Base-by-base conservation (phyloP, 305 asterid species). In the Fraxinus angustifolia region DNA sequence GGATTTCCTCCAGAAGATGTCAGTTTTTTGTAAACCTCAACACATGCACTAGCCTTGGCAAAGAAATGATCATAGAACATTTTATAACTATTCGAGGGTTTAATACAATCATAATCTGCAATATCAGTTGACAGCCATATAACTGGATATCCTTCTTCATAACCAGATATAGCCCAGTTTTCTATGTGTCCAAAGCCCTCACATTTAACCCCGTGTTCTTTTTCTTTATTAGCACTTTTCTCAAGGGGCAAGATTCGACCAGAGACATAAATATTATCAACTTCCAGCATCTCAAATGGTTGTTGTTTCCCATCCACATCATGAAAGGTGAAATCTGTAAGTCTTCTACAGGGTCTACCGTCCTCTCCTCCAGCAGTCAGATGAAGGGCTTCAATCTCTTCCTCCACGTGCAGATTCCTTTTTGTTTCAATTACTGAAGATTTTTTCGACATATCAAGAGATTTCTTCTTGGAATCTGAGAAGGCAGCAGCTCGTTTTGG, bases 121-220 rank as follows among this genome's bases (percentile, higher is more conserved):
- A 88, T 56, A 67, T 90, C 93, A 50, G 98, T 96, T 30, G 97
- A 86, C 81, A 96, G 80, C 98, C 99, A 96, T 85, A 94, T 84
- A 28, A 93, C 91, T 33, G 97, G 97, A 1, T 87, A 88, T 67
- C 97, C 99, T 33, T 94, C 98, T 85, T 96, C 99, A 84, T 91
- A 94, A 80, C 99, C 98, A 84, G 98, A 95, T 80, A 95, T 94
- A 45, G 97, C 87, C 99, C 99, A 94, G 81, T 90, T 94, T 82
- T 95, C 98, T 31, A 95, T 82, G 21, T 97, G 97, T 33, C 99
- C 97, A 86, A 94, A 94, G 82, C 97, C 97, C 86, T 91, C 91
- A 68, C 99, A 92, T 87, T 90, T 87, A 36, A 94, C 78, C 36
- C 94, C 94, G 36, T 86, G 89, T 56, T 84, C 88, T 81, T 91